Evolutionary conservation across 2,329 filamentous ascomycete genomes (phyloP).

Genomic region (Colletotrichum australisinense): DNA sequence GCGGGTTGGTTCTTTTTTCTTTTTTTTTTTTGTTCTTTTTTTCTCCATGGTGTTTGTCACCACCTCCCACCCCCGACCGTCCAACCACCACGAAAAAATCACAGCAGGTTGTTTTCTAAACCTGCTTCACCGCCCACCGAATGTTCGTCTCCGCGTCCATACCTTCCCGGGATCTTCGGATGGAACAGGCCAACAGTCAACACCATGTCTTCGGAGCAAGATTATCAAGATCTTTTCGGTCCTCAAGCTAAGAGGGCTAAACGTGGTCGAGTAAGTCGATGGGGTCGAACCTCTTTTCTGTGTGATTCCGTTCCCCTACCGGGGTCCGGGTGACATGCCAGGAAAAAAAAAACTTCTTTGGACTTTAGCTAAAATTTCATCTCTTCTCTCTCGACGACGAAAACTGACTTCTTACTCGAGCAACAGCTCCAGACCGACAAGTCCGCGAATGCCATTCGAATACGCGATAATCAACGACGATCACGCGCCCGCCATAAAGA

Average conservation of each 20-base stretch:
- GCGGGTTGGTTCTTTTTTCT: not conserved
- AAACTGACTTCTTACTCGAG: constrained; percentile 26
- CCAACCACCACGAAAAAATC: constrained; percentile 27
- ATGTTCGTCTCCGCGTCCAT: constrained; percentile 18
- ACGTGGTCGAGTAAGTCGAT: constrained; percentile 34
- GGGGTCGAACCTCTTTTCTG: not conserved
- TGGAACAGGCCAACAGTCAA: constrained; percentile 11
- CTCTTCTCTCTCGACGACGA: not conserved
- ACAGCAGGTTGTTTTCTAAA: constrained; percentile 15
- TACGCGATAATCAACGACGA: constrained; percentile 65
- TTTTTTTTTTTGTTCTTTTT: not conserved
- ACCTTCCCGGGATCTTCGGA: constrained; percentile 24
- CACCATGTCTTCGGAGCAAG: constrained; percentile 32
- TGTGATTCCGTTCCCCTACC: not conserved
- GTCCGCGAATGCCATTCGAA: constrained; percentile 44
- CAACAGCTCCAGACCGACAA: constrained; percentile 35
- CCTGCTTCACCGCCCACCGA: constrained; percentile 28
- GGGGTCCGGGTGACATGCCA: not conserved
- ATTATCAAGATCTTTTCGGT: constrained; percentile 34
- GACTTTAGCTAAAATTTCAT: not conserved
- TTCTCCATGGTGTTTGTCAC: constrained; percentile 27
- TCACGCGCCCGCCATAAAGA: constrained; percentile 63
- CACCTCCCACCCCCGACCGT: not conserved
- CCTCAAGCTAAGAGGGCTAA: constrained; percentile 36
- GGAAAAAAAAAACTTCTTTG: not conserved